Percentiles rank a stretch among this genome's conserved stretches.
phyloP scores from a whole-genome alignment of 176 grass and related monocot species.

The Ananas comosus region DNA sequence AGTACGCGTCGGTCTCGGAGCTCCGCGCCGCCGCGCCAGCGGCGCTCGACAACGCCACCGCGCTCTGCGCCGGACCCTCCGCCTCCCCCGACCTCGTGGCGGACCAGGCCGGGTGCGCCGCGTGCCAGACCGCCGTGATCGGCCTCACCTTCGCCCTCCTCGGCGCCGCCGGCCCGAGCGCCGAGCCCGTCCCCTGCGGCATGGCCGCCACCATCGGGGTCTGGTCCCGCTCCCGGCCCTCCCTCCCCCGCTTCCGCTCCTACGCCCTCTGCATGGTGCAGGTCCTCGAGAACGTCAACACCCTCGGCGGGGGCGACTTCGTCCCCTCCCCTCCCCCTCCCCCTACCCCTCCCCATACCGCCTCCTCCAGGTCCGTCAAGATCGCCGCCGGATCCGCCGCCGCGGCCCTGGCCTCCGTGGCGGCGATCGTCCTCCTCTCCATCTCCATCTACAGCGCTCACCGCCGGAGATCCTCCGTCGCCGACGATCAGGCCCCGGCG shows the following conservation, averaged over 20 bases:
- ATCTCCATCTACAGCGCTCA: conserved; percentile 3
- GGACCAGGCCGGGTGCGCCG: conserved; percentile 20
- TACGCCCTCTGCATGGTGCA: conserved; percentile 58
- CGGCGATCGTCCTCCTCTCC: conserved; percentile 18
- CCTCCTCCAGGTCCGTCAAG: conserved; percentile 13
- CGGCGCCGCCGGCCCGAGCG: conserved; percentile 17
- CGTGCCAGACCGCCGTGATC: conserved; percentile 44
- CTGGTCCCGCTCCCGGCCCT: conserved; percentile 34
- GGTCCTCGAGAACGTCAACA: conserved; percentile 58
- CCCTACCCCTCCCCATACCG: not conserved
- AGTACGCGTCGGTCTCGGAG: not conserved
- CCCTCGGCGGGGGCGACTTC: conserved; percentile 34
- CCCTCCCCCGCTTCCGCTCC: conserved; percentile 21
- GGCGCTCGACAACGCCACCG: conserved; percentile 33
- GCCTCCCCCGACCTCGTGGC: conserved; percentile 8
- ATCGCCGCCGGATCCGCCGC: conserved; percentile 34
- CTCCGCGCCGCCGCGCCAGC: conserved; percentile 1
- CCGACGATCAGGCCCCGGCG: not conserved
- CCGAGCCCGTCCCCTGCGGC: conserved; percentile 68
- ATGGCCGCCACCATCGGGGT: conserved; percentile 46
- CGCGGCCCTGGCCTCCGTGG: conserved; percentile 25
- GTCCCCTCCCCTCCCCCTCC: conserved; percentile 42
- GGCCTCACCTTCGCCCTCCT: conserved; percentile 35
- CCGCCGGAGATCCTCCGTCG: not conserved
- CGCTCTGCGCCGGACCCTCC: conserved; percentile 28